phyloP scores from a whole-genome alignment of 371 early-diverging fungal genomes.

The Mortierella sp. region DNA sequence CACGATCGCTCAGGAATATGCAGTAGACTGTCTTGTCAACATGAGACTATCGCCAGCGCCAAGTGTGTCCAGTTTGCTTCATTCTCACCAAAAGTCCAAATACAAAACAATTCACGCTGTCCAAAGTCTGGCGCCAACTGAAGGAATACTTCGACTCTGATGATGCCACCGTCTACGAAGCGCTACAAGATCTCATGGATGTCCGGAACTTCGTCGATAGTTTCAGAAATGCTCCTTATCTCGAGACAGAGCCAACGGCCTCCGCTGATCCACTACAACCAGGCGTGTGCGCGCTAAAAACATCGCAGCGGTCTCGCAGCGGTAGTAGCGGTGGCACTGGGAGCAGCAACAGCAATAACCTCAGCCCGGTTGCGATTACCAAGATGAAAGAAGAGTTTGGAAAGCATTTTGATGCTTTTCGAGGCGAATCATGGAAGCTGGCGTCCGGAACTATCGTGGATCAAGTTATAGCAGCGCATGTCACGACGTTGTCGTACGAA shows the following conservation, averaged over 20 bases:
- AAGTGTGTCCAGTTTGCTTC: not conserved
- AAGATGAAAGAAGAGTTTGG: conserved; percentile 11
- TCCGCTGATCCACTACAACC: too few relatives aligned
- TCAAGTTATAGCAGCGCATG: too few relatives aligned
- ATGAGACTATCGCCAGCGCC: conserved; percentile 7
- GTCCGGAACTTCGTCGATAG: too few relatives aligned
- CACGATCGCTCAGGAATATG: not conserved
- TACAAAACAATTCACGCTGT: not conserved
- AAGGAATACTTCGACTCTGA: conserved; percentile 7
- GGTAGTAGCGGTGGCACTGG: not conserved
- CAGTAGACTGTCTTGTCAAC: conserved; percentile 6
- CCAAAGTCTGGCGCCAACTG: not conserved
- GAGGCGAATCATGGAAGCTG: not conserved
- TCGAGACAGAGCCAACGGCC: too few relatives aligned
- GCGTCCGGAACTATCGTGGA: not conserved
- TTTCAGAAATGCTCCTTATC: too few relatives aligned
- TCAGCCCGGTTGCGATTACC: conserved; percentile 3
- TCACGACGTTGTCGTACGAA: too few relatives aligned
- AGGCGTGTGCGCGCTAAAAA: too few relatives aligned
- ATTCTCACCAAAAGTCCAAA: not conserved
- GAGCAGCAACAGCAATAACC: conserved; percentile 1
- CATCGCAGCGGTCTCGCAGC: not conserved
- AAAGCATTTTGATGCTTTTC: conserved; percentile 4
- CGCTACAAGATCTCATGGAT: conserved; percentile 2
- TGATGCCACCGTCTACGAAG: not conserved